Base-by-base conservation (phyloP, 2,329 filamentous ascomycete species). In the Aspergillus sergii region DNA sequence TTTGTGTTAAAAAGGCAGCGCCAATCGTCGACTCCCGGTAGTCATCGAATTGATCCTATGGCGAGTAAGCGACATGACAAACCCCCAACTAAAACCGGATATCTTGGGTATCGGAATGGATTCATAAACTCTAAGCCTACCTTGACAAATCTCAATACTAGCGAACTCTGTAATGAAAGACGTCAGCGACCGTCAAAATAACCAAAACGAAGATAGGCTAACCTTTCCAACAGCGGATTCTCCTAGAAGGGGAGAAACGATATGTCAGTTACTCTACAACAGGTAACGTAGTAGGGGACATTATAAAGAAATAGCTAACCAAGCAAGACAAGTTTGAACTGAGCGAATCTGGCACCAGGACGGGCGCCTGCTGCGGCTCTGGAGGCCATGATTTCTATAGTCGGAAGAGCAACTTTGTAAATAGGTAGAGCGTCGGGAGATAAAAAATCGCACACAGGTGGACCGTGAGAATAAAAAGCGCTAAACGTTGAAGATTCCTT, bases 211-310 rank as follows among this genome's bases (percentile, higher is more conserved):
- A 59, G 60, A 64, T 58, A 63, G 63, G 30, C 71, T 66, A 74
- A 96, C 93, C 92, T 99, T 99, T 90, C 95, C 95, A 63, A 99
- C 95, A 64, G 95, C 95, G 72, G 95, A 99, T 85, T 99, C 95
- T 79, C 95, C 94, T 98, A 78, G 67, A 43, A 41, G 16, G 39
- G 39, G 56, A 51, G 68, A 23, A 21, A 56, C 41, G 28, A 67
- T 36, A 63, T 34, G 63, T 74, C 63, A 72, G 71, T 51, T 30
- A 10, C 51, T 57, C 30, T 59, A 41, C 60, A 45, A 59, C 58
- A 56, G 51, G 57, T 41, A 46, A 58, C 57, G 16, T 46, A 65
- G 63, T 53, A 41, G 51, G 39, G 39, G 26, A 45, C 53, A 45
- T 19, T n/a, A 46, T 36, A 51, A 46, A 60, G 23, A 59, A 53